Percentiles rank a stretch among this genome's conserved stretches.
phyloP scores from a whole-genome alignment of 2,329 filamentous ascomycete species.

The Colletotrichum theobromicola region DNA sequence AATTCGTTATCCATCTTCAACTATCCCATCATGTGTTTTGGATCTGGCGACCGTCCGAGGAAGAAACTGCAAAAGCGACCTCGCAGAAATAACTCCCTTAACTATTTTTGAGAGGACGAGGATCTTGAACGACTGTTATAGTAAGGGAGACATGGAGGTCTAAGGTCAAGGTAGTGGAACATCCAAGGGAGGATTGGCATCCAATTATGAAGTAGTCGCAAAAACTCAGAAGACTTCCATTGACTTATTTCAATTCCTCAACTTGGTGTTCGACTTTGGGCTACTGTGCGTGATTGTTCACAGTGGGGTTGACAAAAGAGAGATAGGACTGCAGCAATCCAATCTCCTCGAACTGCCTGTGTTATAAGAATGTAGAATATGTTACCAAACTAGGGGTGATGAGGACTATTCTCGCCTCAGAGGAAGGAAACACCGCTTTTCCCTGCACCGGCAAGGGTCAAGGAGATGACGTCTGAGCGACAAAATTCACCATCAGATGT shows the following conservation, averaged over 20 bases:
- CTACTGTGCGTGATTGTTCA: background rate
- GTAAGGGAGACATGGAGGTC: no score
- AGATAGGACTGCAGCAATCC: background rate
- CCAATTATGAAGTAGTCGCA: background rate
- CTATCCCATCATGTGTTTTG: background rate
- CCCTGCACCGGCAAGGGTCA: background rate
- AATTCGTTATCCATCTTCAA: background rate
- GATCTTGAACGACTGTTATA: background rate
- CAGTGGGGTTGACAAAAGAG: background rate
- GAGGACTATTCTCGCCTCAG: background rate
- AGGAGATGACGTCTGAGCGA: background rate
- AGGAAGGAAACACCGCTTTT: background rate
- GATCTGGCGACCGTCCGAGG: background rate
- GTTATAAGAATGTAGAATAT: background rate
- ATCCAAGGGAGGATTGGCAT: background rate
- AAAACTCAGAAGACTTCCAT: background rate
- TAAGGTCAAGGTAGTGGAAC: background rate
- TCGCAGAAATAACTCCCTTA: background rate
- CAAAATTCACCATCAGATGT: background rate
- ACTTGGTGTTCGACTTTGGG: background rate
- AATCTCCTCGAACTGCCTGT: rapidly evolving
- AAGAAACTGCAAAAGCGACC: background rate
- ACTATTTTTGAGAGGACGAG: background rate
- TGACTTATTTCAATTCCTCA: background rate
- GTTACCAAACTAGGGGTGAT: background rate